Percentiles rank a stretch among this genome's conserved stretches.
These are phyloP conservation scores for Colletotrichum sp. DNA, from an alignment of 2,329 filamentous ascomycete species.

Conservation along the genomic window DNA sequence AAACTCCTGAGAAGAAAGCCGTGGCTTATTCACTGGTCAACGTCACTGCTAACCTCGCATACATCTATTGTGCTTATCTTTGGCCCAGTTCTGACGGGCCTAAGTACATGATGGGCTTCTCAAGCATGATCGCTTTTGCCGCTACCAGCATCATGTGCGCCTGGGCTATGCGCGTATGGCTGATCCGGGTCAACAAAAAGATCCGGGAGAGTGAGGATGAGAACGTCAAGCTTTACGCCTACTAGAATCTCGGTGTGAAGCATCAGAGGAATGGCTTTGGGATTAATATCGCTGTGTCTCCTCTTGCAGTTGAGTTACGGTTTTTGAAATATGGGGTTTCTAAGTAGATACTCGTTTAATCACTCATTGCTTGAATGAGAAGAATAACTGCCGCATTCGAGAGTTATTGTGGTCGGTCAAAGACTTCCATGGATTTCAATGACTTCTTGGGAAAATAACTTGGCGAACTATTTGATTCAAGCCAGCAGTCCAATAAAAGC, in stretches of 20 bases:
- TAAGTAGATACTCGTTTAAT: not conserved
- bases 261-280: not conserved
- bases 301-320: not conserved
- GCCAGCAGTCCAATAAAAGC: not conserved
- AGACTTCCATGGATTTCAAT: not conserved
- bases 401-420: not conserved
- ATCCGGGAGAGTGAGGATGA: constrained; percentile 24
- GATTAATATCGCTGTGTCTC: not conserved
- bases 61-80: constrained; percentile 60
- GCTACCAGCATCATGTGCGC: constrained; percentile 5
- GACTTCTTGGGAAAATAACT: not conserved
- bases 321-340: not conserved
- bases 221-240: constrained; percentile 24
- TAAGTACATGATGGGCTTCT: constrained; percentile 56
- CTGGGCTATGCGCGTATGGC: constrained; percentile 23
- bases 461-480: not conserved
- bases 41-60: constrained; percentile 58
- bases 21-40: constrained; percentile 65
- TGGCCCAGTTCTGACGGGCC: constrained; percentile 54
- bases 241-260: not conserved
- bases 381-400: not conserved
- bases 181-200: constrained; percentile 25
- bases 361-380: not conserved
- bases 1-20: constrained; percentile 74
- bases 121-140: constrained; percentile 68